Conservation (phyloP, 495 filamentous ascomycete species). For the Podospora comata region DNA sequence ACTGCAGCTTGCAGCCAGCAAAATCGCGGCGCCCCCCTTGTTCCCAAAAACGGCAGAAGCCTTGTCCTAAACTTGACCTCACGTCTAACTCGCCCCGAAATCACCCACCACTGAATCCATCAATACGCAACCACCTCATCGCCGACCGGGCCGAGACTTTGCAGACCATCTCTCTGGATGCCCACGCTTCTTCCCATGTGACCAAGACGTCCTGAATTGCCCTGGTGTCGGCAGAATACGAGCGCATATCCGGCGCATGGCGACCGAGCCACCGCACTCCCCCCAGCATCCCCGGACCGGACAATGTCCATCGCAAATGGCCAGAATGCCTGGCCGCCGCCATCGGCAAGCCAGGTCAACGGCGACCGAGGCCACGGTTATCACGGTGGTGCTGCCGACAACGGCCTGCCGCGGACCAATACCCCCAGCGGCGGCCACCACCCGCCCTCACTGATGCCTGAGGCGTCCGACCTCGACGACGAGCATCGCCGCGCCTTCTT, state of each 20-base stretch:
- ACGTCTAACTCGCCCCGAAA: conserved; percentile 41
- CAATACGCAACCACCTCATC: conserved; percentile 39
- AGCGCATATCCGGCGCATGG: conserved; percentile 49
- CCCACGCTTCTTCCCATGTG: conserved; percentile 39
- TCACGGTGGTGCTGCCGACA: conserved; percentile 28
- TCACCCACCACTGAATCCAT: conserved; percentile 40
- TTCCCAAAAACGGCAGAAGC: conserved; percentile 34
- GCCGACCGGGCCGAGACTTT: conserved; percentile 30
- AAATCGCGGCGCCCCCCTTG: conserved; percentile 27
- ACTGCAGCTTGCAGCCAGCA: conserved; percentile 11
- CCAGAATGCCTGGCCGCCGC: conserved; percentile 47
- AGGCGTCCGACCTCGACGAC: conserved; percentile 51
- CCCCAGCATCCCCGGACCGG: conserved; percentile 33
- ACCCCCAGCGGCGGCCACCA: conserved; percentile 35
- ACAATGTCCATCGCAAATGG: conserved; percentile 53
- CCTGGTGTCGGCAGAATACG: conserved; percentile 44
- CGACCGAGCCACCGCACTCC: conserved; percentile 36
- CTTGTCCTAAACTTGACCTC: conserved; percentile 46
- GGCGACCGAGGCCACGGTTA: conserved; percentile 33
- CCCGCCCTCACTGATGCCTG: conserved; percentile 44
- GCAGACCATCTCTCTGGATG: conserved; percentile 41
- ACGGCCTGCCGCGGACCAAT: conserved; percentile 37
- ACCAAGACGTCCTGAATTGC: conserved; percentile 37
- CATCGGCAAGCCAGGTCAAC: conserved; percentile 33
- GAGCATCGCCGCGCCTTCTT: conserved; percentile 45